Evolutionary conservation across 441 rosid species (phyloP).

Genomic region (Eugenia klotzschiana): DNA sequence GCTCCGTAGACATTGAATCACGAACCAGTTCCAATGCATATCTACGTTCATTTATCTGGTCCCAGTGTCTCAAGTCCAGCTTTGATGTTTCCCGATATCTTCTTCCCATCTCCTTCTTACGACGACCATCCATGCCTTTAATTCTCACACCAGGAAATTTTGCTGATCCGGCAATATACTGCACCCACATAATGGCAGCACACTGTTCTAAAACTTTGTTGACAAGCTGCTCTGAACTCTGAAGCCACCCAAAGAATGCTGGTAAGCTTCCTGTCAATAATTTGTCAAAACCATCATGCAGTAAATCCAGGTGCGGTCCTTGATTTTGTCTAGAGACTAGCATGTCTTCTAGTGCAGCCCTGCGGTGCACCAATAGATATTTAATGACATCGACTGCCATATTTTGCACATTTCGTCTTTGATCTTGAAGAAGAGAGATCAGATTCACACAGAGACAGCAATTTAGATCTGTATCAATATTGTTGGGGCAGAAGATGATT

Average conservation of each 20-base stretch:
- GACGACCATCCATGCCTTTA: constrained; percentile 91
- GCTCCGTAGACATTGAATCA: constrained; percentile 97
- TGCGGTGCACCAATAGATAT: constrained; percentile 80
- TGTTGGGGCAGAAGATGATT: constrained; percentile 91
- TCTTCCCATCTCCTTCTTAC: constrained; percentile 89
- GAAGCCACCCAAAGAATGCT: constrained; percentile 81
- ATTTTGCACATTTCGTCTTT: constrained; percentile 69
- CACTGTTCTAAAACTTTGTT: constrained; percentile 91
- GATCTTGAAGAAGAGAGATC: constrained; percentile 72
- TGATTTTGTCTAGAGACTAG: constrained; percentile 86
- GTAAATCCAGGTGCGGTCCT: constrained; percentile 69
- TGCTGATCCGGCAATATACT: constrained; percentile 87
- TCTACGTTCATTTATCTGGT: constrained; percentile 89
- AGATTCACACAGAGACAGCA: constrained; percentile 92
- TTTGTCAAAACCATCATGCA: constrained; percentile 94
- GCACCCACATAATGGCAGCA: constrained; percentile 98
- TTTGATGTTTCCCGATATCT: constrained; percentile 75
- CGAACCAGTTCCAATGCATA: constrained; percentile 93
- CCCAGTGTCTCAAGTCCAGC: constrained; percentile 87
- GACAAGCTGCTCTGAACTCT: constrained; percentile 61
- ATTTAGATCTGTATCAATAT: constrained; percentile 87
- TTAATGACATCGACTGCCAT: constrained; percentile 81
- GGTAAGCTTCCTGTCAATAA: constrained; percentile 75
- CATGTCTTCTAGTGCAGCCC: constrained; percentile 85
- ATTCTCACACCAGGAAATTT: constrained; percentile 98